phyloP scores from a whole-genome alignment of 495 filamentous ascomycete species.

The Xylaria sp. region DNA sequence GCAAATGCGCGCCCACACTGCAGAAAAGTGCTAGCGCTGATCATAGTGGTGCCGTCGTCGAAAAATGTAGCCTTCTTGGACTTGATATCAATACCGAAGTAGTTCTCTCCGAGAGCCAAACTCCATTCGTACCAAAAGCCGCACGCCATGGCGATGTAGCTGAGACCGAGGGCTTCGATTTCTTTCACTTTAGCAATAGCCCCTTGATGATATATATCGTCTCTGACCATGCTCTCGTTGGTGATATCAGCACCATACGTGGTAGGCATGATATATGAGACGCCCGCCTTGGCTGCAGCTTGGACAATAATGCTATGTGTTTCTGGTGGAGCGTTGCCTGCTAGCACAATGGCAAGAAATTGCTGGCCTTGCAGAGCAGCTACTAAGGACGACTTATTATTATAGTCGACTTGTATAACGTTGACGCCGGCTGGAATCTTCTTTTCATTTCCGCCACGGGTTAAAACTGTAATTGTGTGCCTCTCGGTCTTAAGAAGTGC shows the following conservation, averaged over 20 bases:
- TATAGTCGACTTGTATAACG: slow-evolving; percentile 50
- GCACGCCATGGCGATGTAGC: slow-evolving; percentile 51
- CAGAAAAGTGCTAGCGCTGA: slow-evolving; percentile 41
- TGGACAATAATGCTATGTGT: slow-evolving; percentile 49
- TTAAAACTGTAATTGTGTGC: slow-evolving; percentile 54
- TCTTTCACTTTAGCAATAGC: slow-evolving; percentile 9
- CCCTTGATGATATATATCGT: background rate
- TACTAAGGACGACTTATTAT: slow-evolving; percentile 44
- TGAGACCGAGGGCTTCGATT: slow-evolving; percentile 16
- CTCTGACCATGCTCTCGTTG: slow-evolving; percentile 11
- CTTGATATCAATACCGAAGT: slow-evolving; percentile 33
- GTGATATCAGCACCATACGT: slow-evolving; percentile 51
- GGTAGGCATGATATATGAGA: slow-evolving; percentile 65
- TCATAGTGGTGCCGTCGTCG: slow-evolving; percentile 30
- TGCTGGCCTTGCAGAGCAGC: slow-evolving; percentile 54
- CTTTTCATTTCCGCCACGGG: slow-evolving; percentile 43
- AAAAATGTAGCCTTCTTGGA: slow-evolving; percentile 34
- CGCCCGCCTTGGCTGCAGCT: slow-evolving; percentile 63
- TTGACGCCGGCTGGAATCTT: slow-evolving; percentile 43
- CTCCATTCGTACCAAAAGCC: slow-evolving; percentile 51
- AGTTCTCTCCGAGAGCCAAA: slow-evolving; percentile 24
- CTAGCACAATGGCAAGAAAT: slow-evolving; percentile 62
- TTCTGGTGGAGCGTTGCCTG: slow-evolving; percentile 1
- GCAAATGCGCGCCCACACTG: slow-evolving; percentile 45
- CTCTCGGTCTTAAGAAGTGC: slow-evolving; percentile 51